Evolutionary conservation across 1,284 basidiomycete genomes (phyloP).

Genomic region (Microbotryomycetes sp.): DNA sequence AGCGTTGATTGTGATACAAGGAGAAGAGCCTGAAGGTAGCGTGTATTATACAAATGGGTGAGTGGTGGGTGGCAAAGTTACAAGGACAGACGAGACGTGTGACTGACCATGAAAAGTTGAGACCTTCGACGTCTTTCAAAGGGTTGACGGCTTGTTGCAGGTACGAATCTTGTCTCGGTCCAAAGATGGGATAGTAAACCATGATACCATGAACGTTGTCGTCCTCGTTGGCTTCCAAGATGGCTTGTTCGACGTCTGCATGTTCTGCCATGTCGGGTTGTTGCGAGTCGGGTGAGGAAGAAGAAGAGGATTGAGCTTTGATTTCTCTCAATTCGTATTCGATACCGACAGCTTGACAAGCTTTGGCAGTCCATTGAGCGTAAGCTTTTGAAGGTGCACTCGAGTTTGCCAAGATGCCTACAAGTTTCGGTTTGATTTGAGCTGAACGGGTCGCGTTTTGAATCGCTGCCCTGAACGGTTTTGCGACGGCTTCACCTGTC

Average conservation of each 20-base stretch:
- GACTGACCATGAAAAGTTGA: conserved; percentile 57
- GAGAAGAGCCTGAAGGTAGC: conserved; percentile 59
- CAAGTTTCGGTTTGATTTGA: conserved; percentile 57
- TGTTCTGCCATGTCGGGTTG: conserved; percentile 43
- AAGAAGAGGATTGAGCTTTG: conserved; percentile 49
- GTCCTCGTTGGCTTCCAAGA: conserved; percentile 58
- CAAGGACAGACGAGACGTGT: conserved; percentile 55
- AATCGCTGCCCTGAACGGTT: conserved; percentile 28
- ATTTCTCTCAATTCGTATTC: conserved; percentile 71
- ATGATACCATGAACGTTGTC: conserved; percentile 34
- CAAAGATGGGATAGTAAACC: conserved; percentile 61
- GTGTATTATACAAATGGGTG: not conserved
- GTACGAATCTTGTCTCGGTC: conserved; percentile 74
- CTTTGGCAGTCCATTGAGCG: conserved; percentile 86
- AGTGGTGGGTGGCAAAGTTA: not conserved
- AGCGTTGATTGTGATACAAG: conserved; percentile 74
- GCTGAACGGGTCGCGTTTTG: conserved; percentile 12
- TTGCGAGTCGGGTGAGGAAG: conserved; percentile 39
- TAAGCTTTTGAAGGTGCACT: conserved; percentile 83
- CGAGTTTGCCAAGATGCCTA: conserved; percentile 85
- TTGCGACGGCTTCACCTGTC: conserved; percentile 29
- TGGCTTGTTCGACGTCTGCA: conserved; percentile 72
- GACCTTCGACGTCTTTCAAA: conserved; percentile 92
- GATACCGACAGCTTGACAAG: conserved; percentile 82
- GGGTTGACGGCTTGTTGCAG: conserved; percentile 91